These are phyloP conservation scores for Thymus mandschuricus DNA, from an alignment of 257 asterid genomes.

Conservation along the genomic window DNA sequence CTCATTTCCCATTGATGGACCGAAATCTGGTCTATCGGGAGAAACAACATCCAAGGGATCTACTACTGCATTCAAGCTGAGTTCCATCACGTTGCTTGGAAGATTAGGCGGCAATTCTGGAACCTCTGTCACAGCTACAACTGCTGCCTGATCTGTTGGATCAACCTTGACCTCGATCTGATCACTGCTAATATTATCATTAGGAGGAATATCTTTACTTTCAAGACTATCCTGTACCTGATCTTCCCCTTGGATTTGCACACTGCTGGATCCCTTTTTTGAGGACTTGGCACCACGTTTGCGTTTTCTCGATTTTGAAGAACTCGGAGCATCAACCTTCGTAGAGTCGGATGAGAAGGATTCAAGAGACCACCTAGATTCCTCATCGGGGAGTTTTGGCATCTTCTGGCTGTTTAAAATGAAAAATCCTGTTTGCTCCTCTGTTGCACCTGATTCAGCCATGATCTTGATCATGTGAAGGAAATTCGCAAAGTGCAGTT, in stretches of 20 bases:
- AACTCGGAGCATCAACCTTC: slow-evolving; percentile 41
- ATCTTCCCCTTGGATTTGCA: slow-evolving; percentile 32
- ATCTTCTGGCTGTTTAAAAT: slow-evolving; percentile 82
- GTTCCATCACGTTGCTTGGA: slow-evolving; percentile 30
- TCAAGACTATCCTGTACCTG: slow-evolving; percentile 30
- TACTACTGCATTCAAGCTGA: slow-evolving; percentile 31
- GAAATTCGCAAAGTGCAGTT: slow-evolving; percentile 87
- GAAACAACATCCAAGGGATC: slow-evolving; percentile 43
- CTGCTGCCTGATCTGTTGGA: slow-evolving; percentile 27
- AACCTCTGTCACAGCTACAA: slow-evolving; percentile 35
- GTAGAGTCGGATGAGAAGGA: slow-evolving; percentile 27
- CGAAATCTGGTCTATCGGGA: slow-evolving; percentile 33
- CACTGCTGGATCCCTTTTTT: slow-evolving; percentile 31
- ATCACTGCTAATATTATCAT: slow-evolving; percentile 33
- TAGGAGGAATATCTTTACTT: slow-evolving; percentile 25
- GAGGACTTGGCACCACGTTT: slow-evolving; percentile 40
- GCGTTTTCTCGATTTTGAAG: slow-evolving; percentile 30
- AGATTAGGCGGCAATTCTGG: slow-evolving; percentile 33
- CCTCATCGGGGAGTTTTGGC: slow-evolving; percentile 68
- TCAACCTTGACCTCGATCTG: slow-evolving; percentile 35
- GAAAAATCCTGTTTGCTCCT: slow-evolving; percentile 82
- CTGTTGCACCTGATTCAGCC: slow-evolving; percentile 82
- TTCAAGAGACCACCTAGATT: slow-evolving; percentile 69
- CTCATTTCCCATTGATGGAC: slow-evolving; percentile 37
- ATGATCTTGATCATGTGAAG: slow-evolving; percentile 84